phyloP scores from a whole-genome alignment of 345 rosid genomes.

The Angophora floribunda region DNA sequence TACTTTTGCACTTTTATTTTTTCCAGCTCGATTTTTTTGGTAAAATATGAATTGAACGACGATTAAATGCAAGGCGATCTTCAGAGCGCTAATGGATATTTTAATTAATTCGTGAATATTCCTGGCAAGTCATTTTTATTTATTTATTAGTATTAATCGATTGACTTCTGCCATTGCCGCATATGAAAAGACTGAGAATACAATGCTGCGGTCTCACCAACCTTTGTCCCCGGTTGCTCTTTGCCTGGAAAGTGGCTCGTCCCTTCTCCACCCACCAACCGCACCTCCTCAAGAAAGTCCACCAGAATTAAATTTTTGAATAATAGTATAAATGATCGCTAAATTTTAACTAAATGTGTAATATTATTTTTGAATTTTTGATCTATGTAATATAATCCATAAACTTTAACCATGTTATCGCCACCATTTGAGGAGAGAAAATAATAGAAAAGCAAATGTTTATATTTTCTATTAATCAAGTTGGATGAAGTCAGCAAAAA shows the following conservation, averaged over 20 bases:
- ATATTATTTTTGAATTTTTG: background rate
- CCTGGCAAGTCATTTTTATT: background rate
- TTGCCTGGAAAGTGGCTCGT: background rate
- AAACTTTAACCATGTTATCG: rapidly evolving
- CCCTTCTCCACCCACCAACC: background rate
- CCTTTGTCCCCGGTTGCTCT: background rate
- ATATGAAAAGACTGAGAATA: background rate
- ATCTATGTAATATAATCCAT: rapidly evolving
- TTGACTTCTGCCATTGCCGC: rapidly evolving
- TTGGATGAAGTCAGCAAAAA: no score
- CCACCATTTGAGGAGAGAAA: rapidly evolving
- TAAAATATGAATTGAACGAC: background rate
- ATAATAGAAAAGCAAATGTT: rapidly evolving
- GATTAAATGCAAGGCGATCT: background rate
- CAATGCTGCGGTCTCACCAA: background rate
- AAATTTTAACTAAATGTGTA: rapidly evolving
- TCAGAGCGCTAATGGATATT: background rate
- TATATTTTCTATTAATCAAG: no score
- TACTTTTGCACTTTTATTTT: background rate
- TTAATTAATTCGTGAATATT: background rate
- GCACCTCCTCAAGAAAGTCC: background rate
- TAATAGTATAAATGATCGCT: rapidly evolving
- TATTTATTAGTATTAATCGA: background rate
- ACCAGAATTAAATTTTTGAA: background rate
- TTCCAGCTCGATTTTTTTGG: background rate